Percentiles rank a stretch among this genome's conserved stretches.
These are phyloP conservation scores for Blastomyces gilchristii DNA, from an alignment of 2,329 filamentous ascomycete species.

Conservation along the genomic window DNA sequence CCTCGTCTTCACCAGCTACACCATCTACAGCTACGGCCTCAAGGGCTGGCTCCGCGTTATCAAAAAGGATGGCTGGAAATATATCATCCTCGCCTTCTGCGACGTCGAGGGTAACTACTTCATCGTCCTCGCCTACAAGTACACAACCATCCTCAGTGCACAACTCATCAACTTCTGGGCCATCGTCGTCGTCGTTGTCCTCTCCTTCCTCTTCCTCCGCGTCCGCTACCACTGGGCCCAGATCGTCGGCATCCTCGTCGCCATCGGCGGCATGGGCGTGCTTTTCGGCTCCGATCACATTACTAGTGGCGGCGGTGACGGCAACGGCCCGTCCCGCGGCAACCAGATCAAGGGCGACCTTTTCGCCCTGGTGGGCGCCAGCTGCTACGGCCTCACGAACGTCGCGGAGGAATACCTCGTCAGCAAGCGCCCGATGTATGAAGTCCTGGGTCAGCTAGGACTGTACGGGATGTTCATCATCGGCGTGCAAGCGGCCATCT, in stretches of 20 bases:
- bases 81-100: conserved; percentile 81
- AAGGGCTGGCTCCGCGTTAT: conserved; percentile 57
- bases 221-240: conserved; percentile 87
- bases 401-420: conserved; percentile 93
- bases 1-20: conserved; percentile 68
- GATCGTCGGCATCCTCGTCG: conserved; percentile 75
- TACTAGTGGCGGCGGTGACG: conserved; percentile 41
- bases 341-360: conserved; percentile 82
- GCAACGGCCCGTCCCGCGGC: conserved; percentile 36
- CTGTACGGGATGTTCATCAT: conserved; percentile 86
- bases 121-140: conserved; percentile 82
- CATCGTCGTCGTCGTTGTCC: conserved; percentile 78
- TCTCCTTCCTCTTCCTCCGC: conserved; percentile 71
- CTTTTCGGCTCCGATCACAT: conserved; percentile 82
- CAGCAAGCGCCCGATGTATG: conserved; percentile 73
- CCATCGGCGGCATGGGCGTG: conserved; percentile 82
- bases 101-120: conserved; percentile 98
- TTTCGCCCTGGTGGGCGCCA: conserved; percentile 80
- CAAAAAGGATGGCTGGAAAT: conserved; percentile 74
- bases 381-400: conserved; percentile 83
- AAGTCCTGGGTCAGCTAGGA: conserved; percentile 84
- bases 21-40: conserved; percentile 68
- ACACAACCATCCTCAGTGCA: conserved; percentile 84
- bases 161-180: conserved; percentile 99
- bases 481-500: conserved; percentile 80